Conservation (phyloP, 148 eudicot genomes). For the Rhododendron griersonianum region DNA sequence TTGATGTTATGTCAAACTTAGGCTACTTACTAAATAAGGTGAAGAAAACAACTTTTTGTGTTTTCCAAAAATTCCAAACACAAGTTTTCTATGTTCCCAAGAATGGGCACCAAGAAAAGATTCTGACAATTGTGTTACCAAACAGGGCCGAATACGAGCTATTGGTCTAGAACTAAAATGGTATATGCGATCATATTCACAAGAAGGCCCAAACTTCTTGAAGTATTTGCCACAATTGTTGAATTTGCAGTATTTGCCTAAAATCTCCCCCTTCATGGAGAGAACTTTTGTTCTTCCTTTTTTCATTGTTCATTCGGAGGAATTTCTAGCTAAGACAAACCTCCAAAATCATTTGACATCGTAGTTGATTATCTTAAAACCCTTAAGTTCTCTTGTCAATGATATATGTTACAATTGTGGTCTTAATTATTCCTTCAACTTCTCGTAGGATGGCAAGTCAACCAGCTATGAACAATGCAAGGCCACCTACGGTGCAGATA, state of each 20-base stretch:
- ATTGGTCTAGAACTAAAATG: not conserved
- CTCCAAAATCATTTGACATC: not conserved
- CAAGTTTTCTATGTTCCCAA: not conserved
- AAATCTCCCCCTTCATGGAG: not conserved
- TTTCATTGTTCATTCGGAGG: not conserved
- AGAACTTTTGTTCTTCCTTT: not conserved
- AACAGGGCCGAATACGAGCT: not conserved
- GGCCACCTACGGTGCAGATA: constrained; percentile 67
- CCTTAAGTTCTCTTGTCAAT: not conserved
- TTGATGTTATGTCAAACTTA: not conserved
- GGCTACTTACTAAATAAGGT: not conserved
- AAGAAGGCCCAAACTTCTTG: not conserved
- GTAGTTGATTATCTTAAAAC: not conserved
- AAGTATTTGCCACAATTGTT: not conserved
- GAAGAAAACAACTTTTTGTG: not conserved
- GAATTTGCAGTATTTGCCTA: not conserved
- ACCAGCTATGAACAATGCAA: constrained; percentile 46
- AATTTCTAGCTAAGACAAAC: not conserved
- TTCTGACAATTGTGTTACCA: not conserved
- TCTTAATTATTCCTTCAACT: not conserved
- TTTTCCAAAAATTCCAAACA: not conserved
- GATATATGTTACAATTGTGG: not conserved
- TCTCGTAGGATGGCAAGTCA: constrained; percentile 65
- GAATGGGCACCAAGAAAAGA: not conserved
- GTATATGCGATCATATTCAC: not conserved